A percentile compares a stretch with the other conserved stretches of the same genome.
Conservation (phyloP, 177 flowering plant genomes). For the Tripterygium wilfordii region DNA sequence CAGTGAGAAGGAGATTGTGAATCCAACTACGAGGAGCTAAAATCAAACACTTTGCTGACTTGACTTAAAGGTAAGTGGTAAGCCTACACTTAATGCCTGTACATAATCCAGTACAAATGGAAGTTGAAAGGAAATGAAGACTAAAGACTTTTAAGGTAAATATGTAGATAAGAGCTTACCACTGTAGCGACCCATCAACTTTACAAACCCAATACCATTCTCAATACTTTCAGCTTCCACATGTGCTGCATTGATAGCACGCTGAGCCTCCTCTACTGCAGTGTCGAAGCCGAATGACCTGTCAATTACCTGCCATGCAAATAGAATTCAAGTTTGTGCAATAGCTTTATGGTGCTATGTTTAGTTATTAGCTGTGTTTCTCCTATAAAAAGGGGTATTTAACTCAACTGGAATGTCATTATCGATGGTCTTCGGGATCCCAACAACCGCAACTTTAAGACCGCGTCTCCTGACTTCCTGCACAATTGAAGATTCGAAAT, state of each 20-base stretch:
- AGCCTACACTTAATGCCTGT: background rate
- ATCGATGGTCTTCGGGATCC: conserved; percentile 94
- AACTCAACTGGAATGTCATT: conserved; percentile 98
- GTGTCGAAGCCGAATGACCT: conserved; percentile 92
- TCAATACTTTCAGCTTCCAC: conserved; percentile 86
- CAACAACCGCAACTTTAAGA: conserved; percentile 80
- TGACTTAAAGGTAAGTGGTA: no score
- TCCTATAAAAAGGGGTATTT: conserved; percentile 4
- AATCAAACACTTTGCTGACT: no score
- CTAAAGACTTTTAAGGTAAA: background rate
- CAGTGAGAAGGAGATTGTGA: no score
- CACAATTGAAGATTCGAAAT: background rate
- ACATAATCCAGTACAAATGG: background rate
- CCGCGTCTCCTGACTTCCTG: conserved; percentile 93
- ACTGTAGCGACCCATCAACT: conserved; percentile 93
- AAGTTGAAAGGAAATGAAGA: background rate
- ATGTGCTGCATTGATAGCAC: conserved; percentile 98
- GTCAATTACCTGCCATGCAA: conserved; percentile 70
- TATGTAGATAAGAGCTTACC: conserved; percentile 38
- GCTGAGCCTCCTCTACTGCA: conserved; percentile 98
- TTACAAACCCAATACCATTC: conserved; percentile 91
- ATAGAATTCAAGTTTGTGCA: background rate
- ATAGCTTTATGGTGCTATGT: background rate
- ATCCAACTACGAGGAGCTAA: no score
- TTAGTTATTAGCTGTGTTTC: background rate